Evolutionary conservation across 768 basidiomycete species (phyloP).

Genomic region (Kwoniella sp.): DNA sequence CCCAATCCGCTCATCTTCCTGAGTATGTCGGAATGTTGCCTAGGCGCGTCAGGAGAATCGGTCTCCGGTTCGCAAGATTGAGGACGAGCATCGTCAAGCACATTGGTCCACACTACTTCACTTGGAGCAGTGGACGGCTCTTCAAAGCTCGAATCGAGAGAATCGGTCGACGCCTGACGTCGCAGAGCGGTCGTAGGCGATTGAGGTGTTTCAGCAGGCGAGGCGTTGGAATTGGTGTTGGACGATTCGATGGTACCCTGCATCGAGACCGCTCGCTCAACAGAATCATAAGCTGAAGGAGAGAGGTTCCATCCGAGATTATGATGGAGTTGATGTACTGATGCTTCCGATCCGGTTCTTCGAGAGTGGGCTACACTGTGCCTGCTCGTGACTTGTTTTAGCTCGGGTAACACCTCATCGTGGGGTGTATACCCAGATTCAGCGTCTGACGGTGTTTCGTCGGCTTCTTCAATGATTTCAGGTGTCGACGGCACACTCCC

Average conservation of each 20-base stretch:
- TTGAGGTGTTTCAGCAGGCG: background rate
- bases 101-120: conserved; percentile 20
- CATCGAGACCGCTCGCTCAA: conserved; percentile 9
- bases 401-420: conserved; percentile 11
- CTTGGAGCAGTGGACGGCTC: background rate
- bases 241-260: conserved; percentile 18
- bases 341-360: conserved; percentile 19
- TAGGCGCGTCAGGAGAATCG: conserved; percentile 3
- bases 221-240: background rate
- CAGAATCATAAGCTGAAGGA: background rate
- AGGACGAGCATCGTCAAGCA: conserved; percentile 3
- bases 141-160: conserved; percentile 25
- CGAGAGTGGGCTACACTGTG: conserved; percentile 30
- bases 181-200: conserved; percentile 18
- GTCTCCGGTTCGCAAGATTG: conserved; percentile 4
- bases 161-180: conserved; percentile 9
- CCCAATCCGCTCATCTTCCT: conserved; percentile 32
- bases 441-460: conserved; percentile 19
- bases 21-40: conserved; percentile 13
- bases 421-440: conserved; percentile 3
- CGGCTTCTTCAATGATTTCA: conserved; percentile 25
- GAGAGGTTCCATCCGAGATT: conserved; percentile 8
- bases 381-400: conserved; percentile 18
- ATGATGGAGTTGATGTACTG: conserved; percentile 11
- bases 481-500: conserved; percentile 12